Percentiles rank a stretch among this genome's conserved stretches.
Conservation (phyloP, 306 rosid species). For the Quercus robur region DNA sequence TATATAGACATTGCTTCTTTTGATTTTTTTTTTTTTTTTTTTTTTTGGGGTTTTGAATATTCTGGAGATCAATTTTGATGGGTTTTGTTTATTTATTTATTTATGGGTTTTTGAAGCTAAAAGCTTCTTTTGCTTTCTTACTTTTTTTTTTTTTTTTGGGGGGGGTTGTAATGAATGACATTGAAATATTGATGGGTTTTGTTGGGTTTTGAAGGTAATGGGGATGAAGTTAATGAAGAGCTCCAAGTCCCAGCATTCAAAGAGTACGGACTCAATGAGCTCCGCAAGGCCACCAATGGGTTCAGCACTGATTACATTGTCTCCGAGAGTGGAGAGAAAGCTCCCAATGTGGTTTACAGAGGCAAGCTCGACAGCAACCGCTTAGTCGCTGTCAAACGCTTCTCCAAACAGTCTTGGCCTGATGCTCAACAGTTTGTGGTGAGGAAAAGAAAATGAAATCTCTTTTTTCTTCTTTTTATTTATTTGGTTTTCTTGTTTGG, state of each 20-base stretch:
- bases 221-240: slow-evolving; percentile 44
- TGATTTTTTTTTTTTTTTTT: not conserved
- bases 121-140: not conserved
- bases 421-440: slow-evolving; percentile 81
- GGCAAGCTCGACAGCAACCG: slow-evolving; percentile 65
- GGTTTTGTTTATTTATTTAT: not conserved
- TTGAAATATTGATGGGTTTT: not conserved
- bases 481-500: slow-evolving; percentile 1
- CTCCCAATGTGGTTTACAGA: slow-evolving; percentile 74
- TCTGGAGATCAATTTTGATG: no score
- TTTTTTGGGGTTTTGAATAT: not conserved
- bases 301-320: slow-evolving; percentile 59
- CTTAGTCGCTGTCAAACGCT: slow-evolving; percentile 68
- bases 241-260: slow-evolving; percentile 50
- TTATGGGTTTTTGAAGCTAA: not conserved
- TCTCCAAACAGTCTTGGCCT: slow-evolving; percentile 82
- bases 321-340: slow-evolving; percentile 81
- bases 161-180: not conserved
- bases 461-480: not conserved
- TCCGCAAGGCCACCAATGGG: slow-evolving; percentile 67
- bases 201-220: slow-evolving; percentile 36
- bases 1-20: not conserved
- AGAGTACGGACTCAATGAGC: slow-evolving; percentile 57
- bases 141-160: not conserved
- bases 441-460: slow-evolving; percentile 11